These are phyloP conservation scores for Microcyclospora pomicola DNA, from an alignment of 2,329 filamentous ascomycete species.

Conservation along the genomic window DNA sequence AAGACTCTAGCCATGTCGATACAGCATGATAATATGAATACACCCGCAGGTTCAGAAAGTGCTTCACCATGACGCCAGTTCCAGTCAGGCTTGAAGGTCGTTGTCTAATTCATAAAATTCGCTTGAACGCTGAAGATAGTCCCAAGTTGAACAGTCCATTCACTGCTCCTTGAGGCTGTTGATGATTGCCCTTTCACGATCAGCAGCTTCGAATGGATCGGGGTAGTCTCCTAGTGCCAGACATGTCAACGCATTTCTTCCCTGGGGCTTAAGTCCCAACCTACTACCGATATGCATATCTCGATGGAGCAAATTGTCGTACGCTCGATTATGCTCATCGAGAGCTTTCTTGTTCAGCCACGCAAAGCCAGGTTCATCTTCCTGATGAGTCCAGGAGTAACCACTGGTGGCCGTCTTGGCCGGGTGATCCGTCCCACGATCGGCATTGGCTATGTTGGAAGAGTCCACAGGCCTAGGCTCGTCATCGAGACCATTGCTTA, in stretches of 20 bases:
- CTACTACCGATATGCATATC: constrained; percentile 24
- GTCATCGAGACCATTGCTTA: constrained; percentile 20
- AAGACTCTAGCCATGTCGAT: too few relatives aligned
- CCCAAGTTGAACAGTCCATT: background rate
- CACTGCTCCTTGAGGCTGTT: constrained; percentile 7
- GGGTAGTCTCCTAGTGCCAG: constrained; percentile 21
- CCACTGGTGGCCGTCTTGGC: constrained; percentile 15
- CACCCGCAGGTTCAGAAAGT: too few relatives aligned
- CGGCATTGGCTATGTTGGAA: constrained; percentile 4
- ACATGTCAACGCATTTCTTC: constrained; percentile 3
- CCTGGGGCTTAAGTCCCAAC: background rate
- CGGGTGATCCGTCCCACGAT: constrained; percentile 10
- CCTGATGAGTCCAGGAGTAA: constrained; percentile 23
- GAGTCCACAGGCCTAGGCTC: constrained; percentile 2
- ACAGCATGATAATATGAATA: too few relatives aligned
- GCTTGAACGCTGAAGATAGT: too few relatives aligned
- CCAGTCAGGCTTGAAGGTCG: too few relatives aligned
- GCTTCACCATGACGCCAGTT: too few relatives aligned
- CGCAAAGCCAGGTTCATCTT: constrained; percentile 34
- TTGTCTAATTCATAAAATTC: too few relatives aligned
- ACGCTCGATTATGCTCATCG: constrained; percentile 40
- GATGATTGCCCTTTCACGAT: constrained; percentile 17
- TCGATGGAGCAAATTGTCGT: constrained; percentile 37
- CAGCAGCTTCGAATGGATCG: constrained; percentile 22
- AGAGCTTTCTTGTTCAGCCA: constrained; percentile 45